phyloP scores from a whole-genome alignment of 1,139 yeast species.

The Debaryomycetaceae sp. region DNA sequence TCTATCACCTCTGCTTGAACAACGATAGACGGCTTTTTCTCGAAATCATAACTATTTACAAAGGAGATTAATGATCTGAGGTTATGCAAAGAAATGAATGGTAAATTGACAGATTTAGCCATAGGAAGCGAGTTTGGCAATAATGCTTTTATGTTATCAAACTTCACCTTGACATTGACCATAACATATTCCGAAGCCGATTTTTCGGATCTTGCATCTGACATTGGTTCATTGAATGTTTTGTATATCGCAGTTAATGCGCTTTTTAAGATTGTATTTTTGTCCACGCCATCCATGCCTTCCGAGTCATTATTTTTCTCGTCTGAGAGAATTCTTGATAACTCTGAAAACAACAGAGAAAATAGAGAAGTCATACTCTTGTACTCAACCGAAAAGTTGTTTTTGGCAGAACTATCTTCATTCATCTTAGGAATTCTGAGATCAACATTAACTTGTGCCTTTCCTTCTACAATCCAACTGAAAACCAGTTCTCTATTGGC shows the following conservation, averaged over 20 bases:
- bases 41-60: conserved; percentile 41
- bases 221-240: conserved; percentile 28
- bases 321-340: conserved; percentile 19
- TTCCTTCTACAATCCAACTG: conserved; percentile 70
- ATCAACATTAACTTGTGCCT: conserved; percentile 67
- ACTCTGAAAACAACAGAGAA: conserved; percentile 25
- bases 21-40: conserved; percentile 30
- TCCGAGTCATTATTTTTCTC: conserved; percentile 5
- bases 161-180: conserved; percentile 61
- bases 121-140: conserved; percentile 52
- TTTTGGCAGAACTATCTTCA: conserved; percentile 15
- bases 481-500: conserved; percentile 46
- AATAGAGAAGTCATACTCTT: conserved; percentile 24
- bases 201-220: conserved; percentile 6
- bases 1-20: conserved; percentile 61
- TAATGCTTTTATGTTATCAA: conserved; percentile 58
- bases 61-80: conserved; percentile 59
- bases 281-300: conserved; percentile 12
- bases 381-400: conserved; percentile 21
- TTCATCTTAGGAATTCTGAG: conserved; percentile 56
- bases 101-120: conserved; percentile 48
- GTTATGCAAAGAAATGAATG: conserved; percentile 57
- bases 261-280: conserved; percentile 33
- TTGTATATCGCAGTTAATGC: conserved; percentile 45
- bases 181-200: conserved; percentile 50